phyloP scores from a whole-genome alignment of 768 basidiomycete genomes.

The Termitomyces sp. region DNA sequence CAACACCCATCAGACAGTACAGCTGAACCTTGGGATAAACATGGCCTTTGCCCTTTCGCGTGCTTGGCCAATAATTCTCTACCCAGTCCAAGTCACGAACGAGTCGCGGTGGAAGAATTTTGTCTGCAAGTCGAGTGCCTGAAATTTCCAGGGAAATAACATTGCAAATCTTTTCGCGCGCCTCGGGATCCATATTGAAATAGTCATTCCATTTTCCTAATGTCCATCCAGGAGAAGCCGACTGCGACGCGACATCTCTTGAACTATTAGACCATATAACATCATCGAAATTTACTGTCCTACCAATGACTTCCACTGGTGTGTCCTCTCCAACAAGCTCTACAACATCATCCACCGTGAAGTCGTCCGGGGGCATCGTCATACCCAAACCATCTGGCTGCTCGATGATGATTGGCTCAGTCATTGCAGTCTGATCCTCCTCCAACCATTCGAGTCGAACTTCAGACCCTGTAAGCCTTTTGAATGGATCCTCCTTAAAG shows the following conservation, averaged over 20 bases:
- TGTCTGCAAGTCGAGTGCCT: constrained; percentile 73
- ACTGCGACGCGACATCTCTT: constrained; percentile 84
- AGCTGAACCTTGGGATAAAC: constrained; percentile 90
- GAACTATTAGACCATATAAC: not conserved
- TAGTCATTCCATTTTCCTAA: constrained; percentile 90
- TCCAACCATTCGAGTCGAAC: constrained; percentile 75
- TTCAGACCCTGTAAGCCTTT: constrained; percentile 57
- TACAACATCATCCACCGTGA: constrained; percentile 79
- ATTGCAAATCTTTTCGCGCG: constrained; percentile 85
- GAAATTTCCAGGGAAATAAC: constrained; percentile 95
- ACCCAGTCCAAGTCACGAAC: constrained; percentile 96
- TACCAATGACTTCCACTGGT: constrained; percentile 90
- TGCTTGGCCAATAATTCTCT: constrained; percentile 88
- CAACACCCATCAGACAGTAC: constrained; percentile 96
- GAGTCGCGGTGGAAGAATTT: constrained; percentile 76
- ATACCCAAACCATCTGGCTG: constrained; percentile 80
- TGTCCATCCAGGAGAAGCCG: constrained; percentile 82
- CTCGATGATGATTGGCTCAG: constrained; percentile 79
- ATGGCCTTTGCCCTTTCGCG: constrained; percentile 66
- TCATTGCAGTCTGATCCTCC: constrained; percentile 65
- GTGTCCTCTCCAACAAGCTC: constrained; percentile 71
- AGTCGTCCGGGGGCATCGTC: constrained; percentile 70
- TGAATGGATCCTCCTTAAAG: constrained; percentile 60
- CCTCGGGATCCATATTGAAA: constrained; percentile 58
- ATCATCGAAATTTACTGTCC: constrained; percentile 13